phyloP scores from a whole-genome alignment of 2,329 filamentous ascomycete species.

The Seiridium cupressi region DNA sequence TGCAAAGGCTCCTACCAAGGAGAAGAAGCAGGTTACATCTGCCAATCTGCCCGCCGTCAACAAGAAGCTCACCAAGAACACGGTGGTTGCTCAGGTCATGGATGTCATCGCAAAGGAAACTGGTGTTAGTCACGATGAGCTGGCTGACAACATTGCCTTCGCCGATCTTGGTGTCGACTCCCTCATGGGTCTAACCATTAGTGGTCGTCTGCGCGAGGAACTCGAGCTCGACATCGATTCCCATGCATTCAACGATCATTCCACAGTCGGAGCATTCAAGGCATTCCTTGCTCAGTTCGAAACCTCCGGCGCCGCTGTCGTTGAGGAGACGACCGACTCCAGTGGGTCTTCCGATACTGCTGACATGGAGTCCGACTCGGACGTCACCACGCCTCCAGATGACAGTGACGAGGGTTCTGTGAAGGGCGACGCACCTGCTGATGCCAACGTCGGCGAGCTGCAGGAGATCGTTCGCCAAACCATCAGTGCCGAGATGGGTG shows the following conservation, averaged over 20 bases:
- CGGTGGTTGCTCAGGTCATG: slow-evolving; percentile 44
- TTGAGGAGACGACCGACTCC: slow-evolving; percentile 33
- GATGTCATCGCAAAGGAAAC: slow-evolving; percentile 56
- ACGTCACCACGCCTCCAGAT: slow-evolving; percentile 52
- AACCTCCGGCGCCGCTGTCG: slow-evolving; percentile 21
- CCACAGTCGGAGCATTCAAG: slow-evolving; percentile 55
- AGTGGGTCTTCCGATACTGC: slow-evolving; percentile 36
- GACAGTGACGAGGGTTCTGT: slow-evolving; percentile 48
- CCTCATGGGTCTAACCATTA: slow-evolving; percentile 58
- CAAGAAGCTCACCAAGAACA: slow-evolving; percentile 44
- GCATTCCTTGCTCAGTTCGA: slow-evolving; percentile 36
- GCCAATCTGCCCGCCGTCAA: slow-evolving; percentile 48
- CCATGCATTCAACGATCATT: slow-evolving; percentile 51
- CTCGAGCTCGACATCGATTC: slow-evolving; percentile 53
- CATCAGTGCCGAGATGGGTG: slow-evolving; percentile 69
- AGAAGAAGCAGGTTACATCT: slow-evolving; percentile 44
- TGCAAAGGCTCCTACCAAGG: slow-evolving; percentile 33
- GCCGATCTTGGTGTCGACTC: slow-evolving; percentile 60
- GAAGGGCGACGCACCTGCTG: slow-evolving; percentile 36
- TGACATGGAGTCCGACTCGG: slow-evolving; percentile 46
- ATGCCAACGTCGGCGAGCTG: slow-evolving; percentile 40
- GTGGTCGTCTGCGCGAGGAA: slow-evolving; percentile 56
- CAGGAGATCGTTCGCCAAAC: slow-evolving; percentile 60
- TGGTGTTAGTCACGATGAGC: slow-evolving; percentile 51
- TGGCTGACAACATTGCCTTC: slow-evolving; percentile 56